Evolutionary conservation across 1,284 basidiomycete genomes (phyloP).

Genomic region (Polyporus tsugae): DNA sequence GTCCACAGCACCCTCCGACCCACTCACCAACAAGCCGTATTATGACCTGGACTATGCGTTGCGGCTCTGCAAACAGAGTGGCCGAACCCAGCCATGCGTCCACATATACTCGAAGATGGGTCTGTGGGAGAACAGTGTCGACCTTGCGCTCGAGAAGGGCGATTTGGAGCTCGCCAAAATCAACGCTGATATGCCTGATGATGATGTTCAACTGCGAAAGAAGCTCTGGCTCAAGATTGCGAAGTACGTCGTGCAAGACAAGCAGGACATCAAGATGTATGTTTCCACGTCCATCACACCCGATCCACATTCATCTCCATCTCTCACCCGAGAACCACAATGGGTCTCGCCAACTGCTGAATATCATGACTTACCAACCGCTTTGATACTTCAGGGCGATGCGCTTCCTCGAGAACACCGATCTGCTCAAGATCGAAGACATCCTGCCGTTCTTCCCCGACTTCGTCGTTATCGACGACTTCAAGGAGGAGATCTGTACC

Average conservation of each 20-base stretch:
- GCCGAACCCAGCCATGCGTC: slow-evolving; percentile 90
- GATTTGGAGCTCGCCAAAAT: slow-evolving; percentile 93
- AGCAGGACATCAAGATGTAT: slow-evolving; percentile 96
- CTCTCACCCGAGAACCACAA: neutral
- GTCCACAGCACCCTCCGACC: slow-evolving; percentile 83
- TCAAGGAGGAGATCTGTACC: slow-evolving; percentile 98
- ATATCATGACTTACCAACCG: neutral
- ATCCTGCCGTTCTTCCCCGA: slow-evolving; percentile 99
- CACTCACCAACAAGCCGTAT: slow-evolving; percentile 87
- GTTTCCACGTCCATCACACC: slow-evolving; percentile 42
- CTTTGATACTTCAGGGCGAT: slow-evolving; percentile 74
- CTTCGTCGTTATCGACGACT: slow-evolving; percentile 99
- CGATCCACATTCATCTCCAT: neutral
- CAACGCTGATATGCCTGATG: slow-evolving; percentile 93
- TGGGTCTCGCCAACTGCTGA: neutral
- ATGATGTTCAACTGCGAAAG: slow-evolving; percentile 87
- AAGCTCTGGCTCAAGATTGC: slow-evolving; percentile 99
- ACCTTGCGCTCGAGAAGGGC: slow-evolving; percentile 92
- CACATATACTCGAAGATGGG: slow-evolving; percentile 99
- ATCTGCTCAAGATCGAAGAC: slow-evolving; percentile 97
- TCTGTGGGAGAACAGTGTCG: slow-evolving; percentile 95
- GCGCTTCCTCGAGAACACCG: slow-evolving; percentile 94
- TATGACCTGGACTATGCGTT: slow-evolving; percentile 98
- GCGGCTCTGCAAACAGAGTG: slow-evolving; percentile 86
- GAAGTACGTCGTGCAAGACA: slow-evolving; percentile 95